A percentile compares a stretch with the other conserved stretches of the same genome.
phyloP scores from a whole-genome alignment of 768 basidiomycete genomes.

The Boletellus ananas region DNA sequence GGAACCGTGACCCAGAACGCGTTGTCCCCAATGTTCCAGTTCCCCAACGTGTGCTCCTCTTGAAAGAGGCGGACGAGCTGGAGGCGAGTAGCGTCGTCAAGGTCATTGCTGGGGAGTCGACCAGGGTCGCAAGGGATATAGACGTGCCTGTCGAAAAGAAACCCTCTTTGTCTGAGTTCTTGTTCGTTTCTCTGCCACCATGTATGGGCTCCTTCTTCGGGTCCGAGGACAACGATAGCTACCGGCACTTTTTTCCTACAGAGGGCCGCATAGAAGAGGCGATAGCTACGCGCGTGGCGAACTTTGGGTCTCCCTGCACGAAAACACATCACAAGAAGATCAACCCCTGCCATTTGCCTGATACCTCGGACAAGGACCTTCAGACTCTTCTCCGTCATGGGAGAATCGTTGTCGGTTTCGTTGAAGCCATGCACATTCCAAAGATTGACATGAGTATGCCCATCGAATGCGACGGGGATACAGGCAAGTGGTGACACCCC shows the following conservation, averaged over 20 bases:
- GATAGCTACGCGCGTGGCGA: slow-evolving; percentile 24
- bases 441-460: slow-evolving; percentile 13
- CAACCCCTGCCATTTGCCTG: slow-evolving; percentile 10
- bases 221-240: slow-evolving; percentile 30
- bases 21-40: slow-evolving; percentile 9
- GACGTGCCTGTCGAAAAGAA: no score
- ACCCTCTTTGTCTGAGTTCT: background rate
- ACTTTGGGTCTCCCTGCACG: slow-evolving; percentile 21
- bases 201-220: slow-evolving; percentile 20
- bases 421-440: slow-evolving; percentile 16
- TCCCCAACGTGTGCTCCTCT: background rate
- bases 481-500: background rate
- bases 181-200: slow-evolving; percentile 32
- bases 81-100: background rate
- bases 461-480: slow-evolving; percentile 1
- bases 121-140: no score
- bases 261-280: no score
- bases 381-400: slow-evolving; percentile 14
- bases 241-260: slow-evolving; percentile 19
- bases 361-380: slow-evolving; percentile 15
- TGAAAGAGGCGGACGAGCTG: slow-evolving; percentile 10
- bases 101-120: background rate
- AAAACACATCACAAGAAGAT: slow-evolving; percentile 29
- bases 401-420: background rate
- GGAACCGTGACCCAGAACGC: slow-evolving; percentile 11